Evolutionary conservation across 305 asterid species (phyloP).

Genomic region (Fraxinus paxiana): DNA sequence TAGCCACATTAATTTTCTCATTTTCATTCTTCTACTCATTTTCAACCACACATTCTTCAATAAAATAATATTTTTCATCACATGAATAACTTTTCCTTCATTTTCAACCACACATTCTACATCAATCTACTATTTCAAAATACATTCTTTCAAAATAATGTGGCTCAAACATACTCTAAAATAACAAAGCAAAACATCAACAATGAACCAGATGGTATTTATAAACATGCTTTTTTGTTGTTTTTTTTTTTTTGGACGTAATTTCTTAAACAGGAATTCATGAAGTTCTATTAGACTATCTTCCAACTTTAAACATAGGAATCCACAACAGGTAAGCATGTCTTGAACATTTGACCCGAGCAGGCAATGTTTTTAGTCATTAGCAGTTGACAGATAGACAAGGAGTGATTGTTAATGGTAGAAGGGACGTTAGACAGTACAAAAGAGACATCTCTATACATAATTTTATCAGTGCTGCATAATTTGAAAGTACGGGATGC

Average conservation of each 20-base stretch:
- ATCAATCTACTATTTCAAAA: too few relatives aligned
- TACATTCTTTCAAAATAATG: too few relatives aligned
- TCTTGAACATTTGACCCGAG: neutral
- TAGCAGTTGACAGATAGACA: neutral
- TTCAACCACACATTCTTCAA: too few relatives aligned
- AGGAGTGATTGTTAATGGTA: neutral
- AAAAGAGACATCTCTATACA: neutral
- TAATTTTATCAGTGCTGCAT: neutral
- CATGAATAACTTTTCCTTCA: too few relatives aligned
- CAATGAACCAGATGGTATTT: neutral
- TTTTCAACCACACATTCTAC: too few relatives aligned
- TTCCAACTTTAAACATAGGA: neutral
- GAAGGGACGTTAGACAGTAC: neutral
- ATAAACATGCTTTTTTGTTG: neutral
- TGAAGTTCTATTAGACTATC: slow-evolving; percentile 2
- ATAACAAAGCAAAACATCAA: neutral
- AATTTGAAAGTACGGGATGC: neutral
- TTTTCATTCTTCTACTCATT: too few relatives aligned
- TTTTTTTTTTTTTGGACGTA: neutral
- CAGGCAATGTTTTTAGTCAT: neutral
- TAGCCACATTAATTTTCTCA: too few relatives aligned
- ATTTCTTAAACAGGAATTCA: neutral
- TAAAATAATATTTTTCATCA: too few relatives aligned
- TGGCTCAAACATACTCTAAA: too few relatives aligned
- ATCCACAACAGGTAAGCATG: neutral